Evolutionary conservation across 2,329 filamentous ascomycete species (phyloP).

Genomic region (Fusarium torulosum): DNA sequence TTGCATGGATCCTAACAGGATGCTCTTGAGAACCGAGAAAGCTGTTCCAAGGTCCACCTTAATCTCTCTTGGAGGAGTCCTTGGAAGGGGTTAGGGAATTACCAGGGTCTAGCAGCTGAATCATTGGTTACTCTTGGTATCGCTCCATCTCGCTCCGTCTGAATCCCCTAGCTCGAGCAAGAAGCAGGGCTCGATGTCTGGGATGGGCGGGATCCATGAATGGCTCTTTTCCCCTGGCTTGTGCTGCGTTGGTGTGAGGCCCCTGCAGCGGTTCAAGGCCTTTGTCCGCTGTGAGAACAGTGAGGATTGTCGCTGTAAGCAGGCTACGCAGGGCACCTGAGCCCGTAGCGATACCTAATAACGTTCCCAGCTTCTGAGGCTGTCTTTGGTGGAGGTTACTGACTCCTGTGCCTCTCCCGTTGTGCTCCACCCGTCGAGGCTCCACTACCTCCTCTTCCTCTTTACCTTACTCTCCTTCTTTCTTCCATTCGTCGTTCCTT

Average conservation of each 20-base stretch:
- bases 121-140: constrained; percentile 34
- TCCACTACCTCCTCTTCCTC: constrained; percentile 42
- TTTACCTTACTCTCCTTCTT: constrained; percentile 47
- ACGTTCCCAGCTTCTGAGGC: constrained; percentile 24
- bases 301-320: constrained; percentile 11
- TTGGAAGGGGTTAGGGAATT: constrained; percentile 37
- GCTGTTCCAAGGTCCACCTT: constrained; percentile 33
- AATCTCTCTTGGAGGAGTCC: constrained; percentile 42
- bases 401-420: constrained; percentile 42
- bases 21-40: constrained; percentile 16
- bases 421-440: constrained; percentile 31
- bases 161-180: constrained; percentile 30
- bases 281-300: constrained; percentile 16
- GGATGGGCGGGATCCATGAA: constrained; percentile 35
- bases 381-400: constrained; percentile 26
- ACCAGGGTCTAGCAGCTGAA: constrained; percentile 35
- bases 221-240: constrained; percentile 11
- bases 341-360: constrained; percentile 11
- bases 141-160: constrained; percentile 36
- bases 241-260: constrained; percentile 16
- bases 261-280: constrained; percentile 14
- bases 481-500: constrained; percentile 51
- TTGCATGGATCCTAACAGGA: constrained; percentile 33
- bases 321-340: constrained; percentile 2
- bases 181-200: constrained; percentile 33